Percentiles rank a stretch among this genome's conserved stretches.
phyloP scores from a whole-genome alignment of 2,329 filamentous ascomycete species.

The Geosmithia flava region DNA sequence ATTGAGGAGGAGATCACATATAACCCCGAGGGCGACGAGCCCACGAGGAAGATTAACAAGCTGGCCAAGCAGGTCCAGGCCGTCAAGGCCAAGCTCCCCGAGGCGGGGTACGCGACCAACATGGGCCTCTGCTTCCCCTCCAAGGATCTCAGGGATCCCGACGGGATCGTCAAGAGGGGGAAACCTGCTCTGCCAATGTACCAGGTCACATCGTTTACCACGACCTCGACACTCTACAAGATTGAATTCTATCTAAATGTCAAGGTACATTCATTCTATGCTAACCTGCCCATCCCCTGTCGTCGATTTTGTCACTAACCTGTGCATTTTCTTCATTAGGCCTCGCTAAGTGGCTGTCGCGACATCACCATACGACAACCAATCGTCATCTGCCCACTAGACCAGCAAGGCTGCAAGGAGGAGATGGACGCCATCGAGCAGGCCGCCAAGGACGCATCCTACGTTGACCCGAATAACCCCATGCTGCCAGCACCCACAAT shows the following conservation, averaged over 20 bases:
- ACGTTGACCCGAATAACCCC: conserved; percentile 77
- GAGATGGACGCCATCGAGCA: conserved; percentile 98
- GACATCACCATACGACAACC: conserved; percentile 84
- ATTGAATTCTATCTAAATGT: conserved; percentile 95
- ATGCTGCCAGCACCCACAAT: conserved; percentile 84
- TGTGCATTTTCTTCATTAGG: conserved; percentile 50
- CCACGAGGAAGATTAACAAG: conserved; percentile 77
- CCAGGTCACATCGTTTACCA: conserved; percentile 82
- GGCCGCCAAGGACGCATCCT: conserved; percentile 81
- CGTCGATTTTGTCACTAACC: no score
- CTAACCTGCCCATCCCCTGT: background rate
- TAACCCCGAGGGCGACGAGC: conserved; percentile 94
- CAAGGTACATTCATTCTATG: conserved; percentile 49
- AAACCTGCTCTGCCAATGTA: conserved; percentile 85
- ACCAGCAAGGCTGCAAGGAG: conserved; percentile 91
- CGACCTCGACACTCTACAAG: conserved; percentile 87
- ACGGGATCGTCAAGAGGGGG: conserved; percentile 76
- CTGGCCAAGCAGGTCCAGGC: conserved; percentile 73
- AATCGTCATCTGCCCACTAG: conserved; percentile 90
- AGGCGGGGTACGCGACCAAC: conserved; percentile 87
- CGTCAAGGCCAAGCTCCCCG: conserved; percentile 75
- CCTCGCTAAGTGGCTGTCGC: conserved; percentile 73
- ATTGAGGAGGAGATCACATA: conserved; percentile 99
- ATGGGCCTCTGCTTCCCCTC: conserved; percentile 82
- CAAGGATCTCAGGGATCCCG: conserved; percentile 74